A percentile compares a stretch with the other conserved stretches of the same genome.
Conservation (phyloP, 1,284 basidiomycete species). For the Rhodotorula sp. region DNA sequence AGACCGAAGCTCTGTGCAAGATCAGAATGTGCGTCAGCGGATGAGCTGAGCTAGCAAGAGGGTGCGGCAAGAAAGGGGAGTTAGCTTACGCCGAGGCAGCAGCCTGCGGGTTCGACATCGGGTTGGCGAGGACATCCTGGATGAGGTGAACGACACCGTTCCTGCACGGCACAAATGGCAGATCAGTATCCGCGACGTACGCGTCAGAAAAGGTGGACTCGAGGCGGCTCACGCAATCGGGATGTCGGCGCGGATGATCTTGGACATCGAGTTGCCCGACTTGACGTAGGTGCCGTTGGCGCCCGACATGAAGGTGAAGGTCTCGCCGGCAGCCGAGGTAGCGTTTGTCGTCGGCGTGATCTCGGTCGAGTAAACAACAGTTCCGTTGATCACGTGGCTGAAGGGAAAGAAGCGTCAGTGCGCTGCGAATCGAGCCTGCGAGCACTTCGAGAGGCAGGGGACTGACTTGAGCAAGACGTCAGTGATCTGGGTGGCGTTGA, state of each 20-base stretch:
- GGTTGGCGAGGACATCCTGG: constrained; percentile 46
- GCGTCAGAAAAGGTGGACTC: neutral
- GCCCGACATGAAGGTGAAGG: constrained; percentile 46
- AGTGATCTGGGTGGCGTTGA: constrained; percentile 25
- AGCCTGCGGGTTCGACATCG: constrained; percentile 45
- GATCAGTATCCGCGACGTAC: neutral
- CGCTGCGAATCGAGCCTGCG: neutral
- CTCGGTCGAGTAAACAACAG: constrained; percentile 45
- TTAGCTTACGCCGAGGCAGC: constrained; percentile 41
- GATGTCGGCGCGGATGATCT: constrained; percentile 44
- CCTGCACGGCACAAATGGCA: neutral
- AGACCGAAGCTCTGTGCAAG: constrained; percentile 3
- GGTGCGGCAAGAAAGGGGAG: neutral
- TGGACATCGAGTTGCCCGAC: constrained; percentile 44
- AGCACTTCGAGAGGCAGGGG: neutral
- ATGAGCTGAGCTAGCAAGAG: neutral
- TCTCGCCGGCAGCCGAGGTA: constrained; percentile 48
- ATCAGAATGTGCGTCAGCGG: neutral
- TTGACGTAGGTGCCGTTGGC: constrained; percentile 46
- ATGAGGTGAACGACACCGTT: constrained; percentile 48
- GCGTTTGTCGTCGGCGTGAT: constrained; percentile 34
- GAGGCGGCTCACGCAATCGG: constrained; percentile 21
- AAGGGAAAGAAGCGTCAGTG: no score
- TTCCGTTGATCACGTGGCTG: constrained; percentile 47
- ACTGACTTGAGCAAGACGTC: constrained; percentile 42